Base-by-base conservation (phyloP, 441 rosid species). In the Melastoma candidum region DNA sequence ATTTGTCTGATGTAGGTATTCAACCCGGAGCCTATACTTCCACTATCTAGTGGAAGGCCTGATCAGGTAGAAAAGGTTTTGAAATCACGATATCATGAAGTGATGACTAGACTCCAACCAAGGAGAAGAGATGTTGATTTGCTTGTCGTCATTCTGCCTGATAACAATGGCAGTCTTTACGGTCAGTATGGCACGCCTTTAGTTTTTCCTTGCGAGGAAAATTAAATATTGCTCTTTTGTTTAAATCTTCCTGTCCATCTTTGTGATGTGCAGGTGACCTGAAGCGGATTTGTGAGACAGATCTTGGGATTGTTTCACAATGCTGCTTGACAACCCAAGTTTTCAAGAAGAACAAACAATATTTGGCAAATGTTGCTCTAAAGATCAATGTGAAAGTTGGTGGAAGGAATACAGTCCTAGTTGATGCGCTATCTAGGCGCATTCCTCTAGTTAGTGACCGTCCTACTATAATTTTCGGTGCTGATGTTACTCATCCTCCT, bases 371-470 rank as follows among this genome's bases (percentile, higher is more conserved):
- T 51, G 51, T 73, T 12, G 55, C 77, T 0, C 69, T 73, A 11
- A 73, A 73, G 67, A 73, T 73, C 55, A 73, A 69, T n/a, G 77
- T 69, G 57, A 73, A 69, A 71, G 77, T 73, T 64, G 74, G 36
- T 70, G 77, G 77, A 67, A 67, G 77, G 68, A 73, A 73, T 51
- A 73, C 72, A 1, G 74, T 73, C 46, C 77, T 73, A 22, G 61
- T 73, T 49, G 77, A 73, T 61, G 74, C 77, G 12, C 49, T 73
- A 48, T 49, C 61, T 48, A 59, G 71, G 70, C 64, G 61, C 46
- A 73, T 73, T 46, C 77, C 77, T 53, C 49, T 66, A 52, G 71
- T 73, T 17, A 73, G 72, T 48, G 72, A 69, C 62, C 59, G 59
- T 39, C 71, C 74, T 2, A 73, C 77, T 0, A 73, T 69, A 57